Conservation (phyloP, 176 grass and related monocot species). For the Oryza glaberrima region DNA sequence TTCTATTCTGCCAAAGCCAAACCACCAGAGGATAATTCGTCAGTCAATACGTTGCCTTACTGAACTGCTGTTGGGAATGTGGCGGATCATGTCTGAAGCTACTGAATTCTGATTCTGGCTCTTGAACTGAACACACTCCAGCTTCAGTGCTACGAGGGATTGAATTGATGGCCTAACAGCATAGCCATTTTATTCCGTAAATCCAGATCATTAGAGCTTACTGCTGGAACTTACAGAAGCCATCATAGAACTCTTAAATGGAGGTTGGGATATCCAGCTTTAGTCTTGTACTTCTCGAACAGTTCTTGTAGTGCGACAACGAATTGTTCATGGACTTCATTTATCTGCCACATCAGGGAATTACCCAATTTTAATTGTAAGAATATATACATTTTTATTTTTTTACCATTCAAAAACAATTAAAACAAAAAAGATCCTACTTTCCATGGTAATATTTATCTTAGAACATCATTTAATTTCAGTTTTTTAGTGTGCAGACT, state of each 20-base stretch:
- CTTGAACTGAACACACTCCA: not conserved
- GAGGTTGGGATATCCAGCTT: constrained; percentile 65
- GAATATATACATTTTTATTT: not conserved
- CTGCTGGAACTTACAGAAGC: not conserved
- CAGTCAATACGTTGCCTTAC: not conserved
- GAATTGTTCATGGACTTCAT: constrained; percentile 73
- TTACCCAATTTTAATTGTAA: not conserved
- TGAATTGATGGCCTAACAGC: not conserved
- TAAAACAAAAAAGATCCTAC: not conserved
- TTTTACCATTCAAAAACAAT: not conserved
- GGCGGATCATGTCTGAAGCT: not conserved
- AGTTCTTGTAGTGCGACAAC: constrained; percentile 64
- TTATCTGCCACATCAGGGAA: constrained; percentile 60
- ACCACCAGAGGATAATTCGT: not conserved
- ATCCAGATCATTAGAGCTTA: not conserved
- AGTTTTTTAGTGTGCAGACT: not conserved
- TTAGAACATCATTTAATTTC: not conserved
- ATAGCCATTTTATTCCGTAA: not conserved
- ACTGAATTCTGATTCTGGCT: not conserved
- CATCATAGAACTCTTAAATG: constrained; percentile 69
- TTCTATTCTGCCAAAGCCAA: not conserved
- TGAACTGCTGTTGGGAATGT: not conserved
- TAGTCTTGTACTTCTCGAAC: constrained; percentile 76
- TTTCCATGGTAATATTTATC: not conserved
- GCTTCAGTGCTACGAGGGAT: not conserved